These are phyloP conservation scores for Areca catechu DNA, from an alignment of 176 grass and related monocot genomes.

Conservation along the genomic window DNA sequence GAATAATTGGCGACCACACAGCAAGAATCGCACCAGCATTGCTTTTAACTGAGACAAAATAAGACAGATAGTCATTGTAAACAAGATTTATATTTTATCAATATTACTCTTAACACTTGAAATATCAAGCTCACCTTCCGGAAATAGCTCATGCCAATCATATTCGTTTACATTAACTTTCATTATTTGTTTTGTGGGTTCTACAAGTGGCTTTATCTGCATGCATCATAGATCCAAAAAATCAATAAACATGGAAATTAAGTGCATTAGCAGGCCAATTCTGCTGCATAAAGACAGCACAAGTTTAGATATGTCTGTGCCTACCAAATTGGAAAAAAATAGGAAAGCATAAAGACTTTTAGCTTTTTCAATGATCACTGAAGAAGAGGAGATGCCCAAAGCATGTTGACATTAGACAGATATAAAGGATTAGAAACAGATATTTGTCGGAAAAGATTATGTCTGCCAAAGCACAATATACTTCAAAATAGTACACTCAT, in stretches of 20 bases:
- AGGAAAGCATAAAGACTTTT: too few relatives aligned
- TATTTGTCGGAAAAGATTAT: too few relatives aligned
- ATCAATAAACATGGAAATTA: not conserved
- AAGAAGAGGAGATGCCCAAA: too few relatives aligned
- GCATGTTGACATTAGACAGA: too few relatives aligned
- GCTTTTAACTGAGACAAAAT: slow-evolving; percentile 53
- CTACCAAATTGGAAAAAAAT: too few relatives aligned
- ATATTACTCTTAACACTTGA: not conserved
- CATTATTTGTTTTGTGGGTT: slow-evolving; percentile 86
- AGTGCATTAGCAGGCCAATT: too few relatives aligned
- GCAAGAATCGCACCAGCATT: slow-evolving; percentile 95
- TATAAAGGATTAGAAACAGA: too few relatives aligned
- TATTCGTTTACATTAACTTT: slow-evolving; percentile 72
- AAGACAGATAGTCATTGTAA: slow-evolving; percentile 16
- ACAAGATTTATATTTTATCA: not conserved
- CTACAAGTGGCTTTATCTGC: slow-evolving; percentile 94
- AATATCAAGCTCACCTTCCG: slow-evolving; percentile 54
- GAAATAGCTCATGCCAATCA: slow-evolving; percentile 98
- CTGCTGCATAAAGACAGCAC: too few relatives aligned
- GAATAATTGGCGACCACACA: slow-evolving; percentile 70
- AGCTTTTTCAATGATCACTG: too few relatives aligned
- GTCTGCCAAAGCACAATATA: too few relatives aligned
- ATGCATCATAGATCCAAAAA: slow-evolving; percentile 9
- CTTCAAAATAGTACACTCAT: too few relatives aligned
- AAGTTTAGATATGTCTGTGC: too few relatives aligned